Evolutionary conservation across 192 early-diverging fungal genomes (phyloP), one percentile per base, ranked within the genome.

Genomic region (Pilobolus umbonatus): DNA sequence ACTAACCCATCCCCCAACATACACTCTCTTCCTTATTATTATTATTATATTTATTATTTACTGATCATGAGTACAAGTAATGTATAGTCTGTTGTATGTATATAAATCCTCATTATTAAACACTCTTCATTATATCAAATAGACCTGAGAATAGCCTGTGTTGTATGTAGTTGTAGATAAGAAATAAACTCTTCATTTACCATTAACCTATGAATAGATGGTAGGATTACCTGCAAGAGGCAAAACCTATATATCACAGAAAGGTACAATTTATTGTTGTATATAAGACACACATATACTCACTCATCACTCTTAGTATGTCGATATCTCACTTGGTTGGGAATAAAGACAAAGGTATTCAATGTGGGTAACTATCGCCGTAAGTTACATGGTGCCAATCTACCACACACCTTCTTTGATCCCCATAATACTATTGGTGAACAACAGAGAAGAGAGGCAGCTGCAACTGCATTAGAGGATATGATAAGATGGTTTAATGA

Each of bases 281-380:
- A 51, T 9, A 51, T 19, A 12, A 31, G 19, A 32, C 10, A 9
- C 9, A 17, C 11, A 14, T 42, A 32, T 28, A 17, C 19, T 19
- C 0, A 8, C 19, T 36, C 15, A 14, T 50, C 29, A n/a, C 3
- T 22, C 10, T n/a, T 61, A 92, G 85, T 91, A 22, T 87, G 92
- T 55, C 88, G 95, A 44, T 99, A 97, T 73, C 80, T 99, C 45
- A 82, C 82, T 39, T 99, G 97, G 97, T 77, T 99, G 36, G 91
- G 97, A 9, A 88, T 98, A 60, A 86, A 83, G 15, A 86, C 91
- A 46, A 85, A 88, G 63, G 93, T 98, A 32, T 99, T 98, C 77
- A 98, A 98, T 62, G 96, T 99, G 30, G 97, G 93, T 46, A 91
- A 98, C 70, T 99, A 99, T 75, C 88, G 95, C n/a, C 81, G 96